Evolutionary conservation across 2,329 filamentous ascomycete species (phyloP), one percentile per base, ranked within the genome.

Genomic region (Hymenoscyphus repandus): DNA sequence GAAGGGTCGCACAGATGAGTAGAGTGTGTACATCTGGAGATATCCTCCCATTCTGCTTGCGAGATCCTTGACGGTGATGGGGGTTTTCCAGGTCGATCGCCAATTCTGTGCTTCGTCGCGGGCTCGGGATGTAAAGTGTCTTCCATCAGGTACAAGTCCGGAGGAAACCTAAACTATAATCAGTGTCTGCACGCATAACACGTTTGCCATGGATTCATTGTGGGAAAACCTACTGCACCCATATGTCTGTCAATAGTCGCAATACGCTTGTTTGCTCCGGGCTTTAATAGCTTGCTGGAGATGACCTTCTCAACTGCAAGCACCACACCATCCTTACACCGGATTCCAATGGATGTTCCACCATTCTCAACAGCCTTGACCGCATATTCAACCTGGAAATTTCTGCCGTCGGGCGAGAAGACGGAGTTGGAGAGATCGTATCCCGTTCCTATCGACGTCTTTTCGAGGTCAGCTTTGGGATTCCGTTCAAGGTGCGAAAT

Each of bases 361-460:
- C 92, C 93, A 66, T 95, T 97, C 76, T 99, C 93, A 58, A 99
- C 93, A 50, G 93, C 93, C 79, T 99, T 99, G 64, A 95, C 87
- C 62, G 93, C 93, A 72, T 99, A 99, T 79, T 99, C 93, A 72
- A 95, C 90, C 74, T 99, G 93, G 73, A 99, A 99, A 73, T 99
- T 99, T 64, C 93, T 88, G 69, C 93, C 93, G 75, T 99, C 93
- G 61, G 93, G 93, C 44, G 93, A 97, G 80, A 97, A 99, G 77
- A 97, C 95, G 68, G 93, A 97, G 82, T 99, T 99, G 70, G 90
- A 90, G 66, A 99, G 86, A 83, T 99, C 93, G 77, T 99, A 99
- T 68, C 93, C 93, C 66, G 93, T 99, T 69, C 93, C 93, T 87
- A 99, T 99, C 69, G 93, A 99, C 68, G 93, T 99, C 93, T 99